Conservation (phyloP, 179 eudicot genomes). For the Nepenthes alata region DNA sequence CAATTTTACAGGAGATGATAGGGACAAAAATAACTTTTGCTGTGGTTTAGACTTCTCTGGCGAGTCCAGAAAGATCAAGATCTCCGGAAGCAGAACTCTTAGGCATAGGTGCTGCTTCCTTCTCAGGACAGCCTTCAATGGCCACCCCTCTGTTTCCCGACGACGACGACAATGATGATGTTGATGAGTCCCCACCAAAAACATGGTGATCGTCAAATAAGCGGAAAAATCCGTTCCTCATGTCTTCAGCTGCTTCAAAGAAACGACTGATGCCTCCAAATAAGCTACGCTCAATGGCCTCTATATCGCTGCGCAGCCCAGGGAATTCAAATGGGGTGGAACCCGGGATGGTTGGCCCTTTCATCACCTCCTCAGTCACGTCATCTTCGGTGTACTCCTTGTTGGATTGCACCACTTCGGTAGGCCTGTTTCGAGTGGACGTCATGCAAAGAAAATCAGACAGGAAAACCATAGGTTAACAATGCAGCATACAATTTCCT, state of each 20-base stretch:
- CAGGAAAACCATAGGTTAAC: too few species aligned
- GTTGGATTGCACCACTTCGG: constrained; percentile 65
- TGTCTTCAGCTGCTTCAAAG: constrained; percentile 70
- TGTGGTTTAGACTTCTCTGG: constrained; percentile 47
- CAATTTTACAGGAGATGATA: neutral
- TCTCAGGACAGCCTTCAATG: constrained; percentile 23
- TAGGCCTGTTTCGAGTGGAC: constrained; percentile 38
- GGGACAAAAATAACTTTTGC: neutral
- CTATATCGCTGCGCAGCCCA: constrained; percentile 67
- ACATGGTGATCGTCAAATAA: constrained; percentile 31
- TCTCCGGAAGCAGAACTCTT: constrained; percentile 27
- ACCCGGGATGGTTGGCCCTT: constrained; percentile 25
- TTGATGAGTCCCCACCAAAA: constrained; percentile 22
- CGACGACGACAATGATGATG: constrained; percentile 24
- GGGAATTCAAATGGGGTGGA: constrained; percentile 53
- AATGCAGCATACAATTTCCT: too few species aligned
- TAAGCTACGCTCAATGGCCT: constrained; percentile 47
- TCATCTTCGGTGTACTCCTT: constrained; percentile 90
- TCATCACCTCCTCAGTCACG: constrained; percentile 49
- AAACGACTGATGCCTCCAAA: constrained; percentile 51
- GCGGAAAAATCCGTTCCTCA: constrained; percentile 44
- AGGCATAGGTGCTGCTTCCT: constrained; percentile 16
- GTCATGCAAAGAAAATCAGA: neutral
- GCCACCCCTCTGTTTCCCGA: constrained; percentile 32
- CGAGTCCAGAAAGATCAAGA: constrained; percentile 57